Evolutionary conservation across 2,329 filamentous ascomycete genomes (phyloP), one percentile per base, ranked within the genome.

Genomic region (Boeremia exigua): DNA sequence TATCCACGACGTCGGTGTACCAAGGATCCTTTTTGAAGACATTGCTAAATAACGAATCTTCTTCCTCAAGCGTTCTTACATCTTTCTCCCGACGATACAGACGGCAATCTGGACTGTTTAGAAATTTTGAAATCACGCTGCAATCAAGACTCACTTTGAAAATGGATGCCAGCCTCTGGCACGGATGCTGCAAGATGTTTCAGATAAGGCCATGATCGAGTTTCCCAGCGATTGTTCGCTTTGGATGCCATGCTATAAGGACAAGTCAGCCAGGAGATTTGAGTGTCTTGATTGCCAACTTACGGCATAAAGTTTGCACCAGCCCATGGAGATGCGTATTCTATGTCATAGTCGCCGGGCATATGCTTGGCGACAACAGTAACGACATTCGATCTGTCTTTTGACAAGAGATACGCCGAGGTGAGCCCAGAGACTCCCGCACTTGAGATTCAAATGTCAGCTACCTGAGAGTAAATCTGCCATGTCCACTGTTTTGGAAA

Each of bases 321-420:
- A 12, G 91, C 91, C 89, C 91, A 95, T 0, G 91, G 91, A n/a
- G 90, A 95, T 2, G 91, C 88, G 73, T 96, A 96, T 81, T 96
- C 90, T 60, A 92, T 88, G 64, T 96, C 90, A 75, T 93, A 95
- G 78, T 96, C 92, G 28, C 92, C 92, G 0, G 92, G 92, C 91
- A 96, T 95, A 73, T 96, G 90, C 72, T 95, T 96, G 6, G 90
- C 88, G 32, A 92, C 80, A 38, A 96, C 81, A 0, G 89, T 91
- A 60, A 95, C 77, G 15, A 11, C 6, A 17, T 48, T 48, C 15
- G 3, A 14, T 6, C 4, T n/a, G 17, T 39, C 28, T 11, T 38
- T 30, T 3, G 86, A 86, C 12, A 89, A 76, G 6, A 86, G 73
- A 27, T 86, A 78, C 19, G 87, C 86, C 1, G 85, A 87, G 2